Conservation (phyloP, 2,329 filamentous ascomycete genomes). For the Zymoseptoria passerinii region DNA sequence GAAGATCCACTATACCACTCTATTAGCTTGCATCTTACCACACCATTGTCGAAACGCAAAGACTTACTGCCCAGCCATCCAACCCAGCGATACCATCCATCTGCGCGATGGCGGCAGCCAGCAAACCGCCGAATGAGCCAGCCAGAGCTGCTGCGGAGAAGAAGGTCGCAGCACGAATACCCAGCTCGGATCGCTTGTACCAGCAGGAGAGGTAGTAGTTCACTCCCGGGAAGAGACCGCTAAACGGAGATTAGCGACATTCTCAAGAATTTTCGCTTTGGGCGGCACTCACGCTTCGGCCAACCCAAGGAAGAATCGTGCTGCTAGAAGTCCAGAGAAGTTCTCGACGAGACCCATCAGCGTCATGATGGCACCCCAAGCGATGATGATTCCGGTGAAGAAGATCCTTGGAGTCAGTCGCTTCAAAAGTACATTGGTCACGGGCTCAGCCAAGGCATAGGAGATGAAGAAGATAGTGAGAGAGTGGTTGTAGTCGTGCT, state of each 20-base stretch:
- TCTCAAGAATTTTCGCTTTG: background rate
- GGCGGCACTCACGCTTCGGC: conserved; percentile 17
- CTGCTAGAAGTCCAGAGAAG: conserved; percentile 23
- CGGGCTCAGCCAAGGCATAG: conserved; percentile 68
- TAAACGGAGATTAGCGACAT: background rate
- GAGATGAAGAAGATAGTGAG: conserved; percentile 83
- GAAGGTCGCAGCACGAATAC: conserved; percentile 58
- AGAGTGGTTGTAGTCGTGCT: conserved; percentile 61
- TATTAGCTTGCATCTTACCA: conserved; percentile 6
- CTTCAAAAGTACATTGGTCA: conserved; percentile 76
- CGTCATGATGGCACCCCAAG: conserved; percentile 46
- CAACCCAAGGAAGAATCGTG: conserved; percentile 27
- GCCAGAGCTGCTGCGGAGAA: conserved; percentile 75
- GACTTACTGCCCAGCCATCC: conserved; percentile 24
- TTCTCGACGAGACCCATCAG: conserved; percentile 22
- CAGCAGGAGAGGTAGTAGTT: conserved; percentile 78
- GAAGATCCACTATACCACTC: conserved; percentile 20
- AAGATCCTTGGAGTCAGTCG: conserved; percentile 66
- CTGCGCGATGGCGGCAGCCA: conserved; percentile 62
- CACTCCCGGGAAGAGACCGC: conserved; percentile 54
- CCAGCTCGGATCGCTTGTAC: conserved; percentile 74
- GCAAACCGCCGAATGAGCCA: conserved; percentile 67
- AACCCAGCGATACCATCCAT: conserved; percentile 57
- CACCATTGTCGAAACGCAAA: conserved; percentile 14
- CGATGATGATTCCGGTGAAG: conserved; percentile 64